Evolutionary conservation across 2,329 filamentous ascomycete species (phyloP), one percentile per base, ranked within the genome.

Genomic region (Aspergillus sp.): DNA sequence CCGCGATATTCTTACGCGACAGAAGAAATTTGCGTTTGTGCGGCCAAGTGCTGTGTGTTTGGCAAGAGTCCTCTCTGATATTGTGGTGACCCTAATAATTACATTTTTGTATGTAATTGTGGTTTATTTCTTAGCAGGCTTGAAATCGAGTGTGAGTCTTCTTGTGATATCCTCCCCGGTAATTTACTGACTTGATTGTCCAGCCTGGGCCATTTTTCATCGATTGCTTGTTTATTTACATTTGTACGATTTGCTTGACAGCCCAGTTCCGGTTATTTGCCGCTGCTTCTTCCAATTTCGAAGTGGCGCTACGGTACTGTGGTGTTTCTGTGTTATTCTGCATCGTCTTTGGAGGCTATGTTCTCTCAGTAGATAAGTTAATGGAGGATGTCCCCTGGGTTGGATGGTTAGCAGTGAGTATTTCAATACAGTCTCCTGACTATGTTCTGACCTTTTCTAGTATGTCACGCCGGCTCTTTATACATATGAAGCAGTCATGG

Each of bases 21-120:
- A 84, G 49, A 75, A 79, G 42, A 75, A 79, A 13, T 83, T 81
- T 56, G 79, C 79, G 0, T 83, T 84, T 60, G 82, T 83, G 48
- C 70, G 78, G 10, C 81, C 81, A 0, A 78, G 77, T 27, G 80
- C 81, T 34, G 78, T 83, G 31, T 71, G 68, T 19, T 62, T 77
- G 69, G 84, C 69, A 54, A 70, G 78, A 39, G 76, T 82, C 0
- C 48, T 83, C 5, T 70, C 75, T 13, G 81, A 84, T 54, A 60
- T 83, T 13, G 74, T 79, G 0, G 59, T 81, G 4, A 64, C 81
- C 10, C 54, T 77, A 2, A 50, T 71, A 1, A 73, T 80, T 51
- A 75, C 77, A 33, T 61, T 76, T 26, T 62, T 79, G 1, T 84
- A 82, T 54, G 65, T 71, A 13, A 63, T 83, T 35, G 73, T 82